Conservation (phyloP, 2,329 filamentous ascomycete species). For the Aspergillus ibericus region DNA sequence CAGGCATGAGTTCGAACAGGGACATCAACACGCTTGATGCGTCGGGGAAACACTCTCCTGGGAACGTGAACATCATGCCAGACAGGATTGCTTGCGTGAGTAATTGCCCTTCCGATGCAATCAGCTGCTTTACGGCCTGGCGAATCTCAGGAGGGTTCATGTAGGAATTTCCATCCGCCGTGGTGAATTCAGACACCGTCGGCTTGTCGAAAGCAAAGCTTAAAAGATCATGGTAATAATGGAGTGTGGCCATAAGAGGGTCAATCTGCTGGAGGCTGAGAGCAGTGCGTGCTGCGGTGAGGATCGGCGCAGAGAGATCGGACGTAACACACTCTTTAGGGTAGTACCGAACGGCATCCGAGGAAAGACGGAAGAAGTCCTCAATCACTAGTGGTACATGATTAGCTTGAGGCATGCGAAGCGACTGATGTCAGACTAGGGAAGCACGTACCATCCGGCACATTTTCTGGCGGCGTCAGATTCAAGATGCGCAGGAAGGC, state of each 20-base stretch:
- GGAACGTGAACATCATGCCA: constrained; percentile 99
- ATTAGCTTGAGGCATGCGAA: constrained; percentile 2
- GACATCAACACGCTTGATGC: constrained; percentile 88
- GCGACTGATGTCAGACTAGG: neutral
- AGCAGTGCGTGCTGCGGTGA: constrained; percentile 82
- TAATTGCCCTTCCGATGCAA: constrained; percentile 69
- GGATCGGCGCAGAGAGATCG: constrained; percentile 74
- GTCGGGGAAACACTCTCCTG: constrained; percentile 90
- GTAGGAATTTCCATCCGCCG: constrained; percentile 61
- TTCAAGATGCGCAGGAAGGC: constrained; percentile 88
- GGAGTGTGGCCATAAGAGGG: constrained; percentile 84
- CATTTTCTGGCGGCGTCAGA: constrained; percentile 72
- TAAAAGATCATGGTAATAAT: constrained; percentile 88
- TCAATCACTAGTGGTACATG: constrained; percentile 66
- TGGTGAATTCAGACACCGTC: constrained; percentile 55
- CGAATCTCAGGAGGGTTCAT: constrained; percentile 69
- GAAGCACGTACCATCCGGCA: constrained; percentile 62
- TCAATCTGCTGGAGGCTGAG: constrained; percentile 88
- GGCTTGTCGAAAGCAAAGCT: constrained; percentile 79
- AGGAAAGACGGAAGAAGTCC: constrained; percentile 91
- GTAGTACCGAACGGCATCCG: constrained; percentile 91
- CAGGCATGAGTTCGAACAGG: constrained; percentile 82
- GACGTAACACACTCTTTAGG: constrained; percentile 80
- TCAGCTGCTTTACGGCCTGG: constrained; percentile 69
- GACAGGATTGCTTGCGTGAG: constrained; percentile 88